These are phyloP conservation scores for Gossypium thurberi DNA, from an alignment of 345 rosid species.

Conservation along the genomic window DNA sequence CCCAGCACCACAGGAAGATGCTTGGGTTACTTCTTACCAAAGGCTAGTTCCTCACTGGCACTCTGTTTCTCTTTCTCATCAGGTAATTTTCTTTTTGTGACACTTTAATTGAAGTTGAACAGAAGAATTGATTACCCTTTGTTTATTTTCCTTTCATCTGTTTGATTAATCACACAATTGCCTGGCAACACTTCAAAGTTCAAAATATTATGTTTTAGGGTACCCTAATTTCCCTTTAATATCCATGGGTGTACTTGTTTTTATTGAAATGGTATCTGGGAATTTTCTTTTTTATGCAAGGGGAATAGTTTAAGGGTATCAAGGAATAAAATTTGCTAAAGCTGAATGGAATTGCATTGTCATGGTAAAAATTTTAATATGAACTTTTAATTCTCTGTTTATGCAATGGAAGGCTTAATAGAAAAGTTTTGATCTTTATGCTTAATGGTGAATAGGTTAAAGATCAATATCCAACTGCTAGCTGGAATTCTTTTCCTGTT, in stretches of 20 bases:
- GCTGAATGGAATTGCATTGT: not conserved
- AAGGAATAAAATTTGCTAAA: not conserved
- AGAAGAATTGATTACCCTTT: not conserved
- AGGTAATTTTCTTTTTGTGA: conserved; percentile 25
- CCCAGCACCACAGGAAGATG: conserved; percentile 44
- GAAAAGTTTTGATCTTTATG: not conserved
- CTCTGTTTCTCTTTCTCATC: conserved; percentile 39
- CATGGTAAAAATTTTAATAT: not conserved
- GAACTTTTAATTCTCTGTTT: not conserved
- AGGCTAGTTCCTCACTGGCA: conserved; percentile 54
- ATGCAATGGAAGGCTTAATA: not conserved
- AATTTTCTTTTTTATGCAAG: not conserved
- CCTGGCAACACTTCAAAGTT: not conserved
- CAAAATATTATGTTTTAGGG: not conserved
- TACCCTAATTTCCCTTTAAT: not conserved
- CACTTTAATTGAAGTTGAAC: not conserved
- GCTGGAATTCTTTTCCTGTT: not conserved
- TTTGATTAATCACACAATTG: not conserved
- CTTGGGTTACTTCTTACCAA: conserved; percentile 48
- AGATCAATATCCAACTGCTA: not conserved
- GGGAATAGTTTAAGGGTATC: not conserved
- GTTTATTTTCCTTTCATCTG: not conserved
- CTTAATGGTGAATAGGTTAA: not conserved
- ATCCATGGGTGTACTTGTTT: not conserved
- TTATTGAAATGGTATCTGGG: not conserved